phyloP scores from a whole-genome alignment of 139 green algal genomes.

The Spirogloea muscicola region DNA sequence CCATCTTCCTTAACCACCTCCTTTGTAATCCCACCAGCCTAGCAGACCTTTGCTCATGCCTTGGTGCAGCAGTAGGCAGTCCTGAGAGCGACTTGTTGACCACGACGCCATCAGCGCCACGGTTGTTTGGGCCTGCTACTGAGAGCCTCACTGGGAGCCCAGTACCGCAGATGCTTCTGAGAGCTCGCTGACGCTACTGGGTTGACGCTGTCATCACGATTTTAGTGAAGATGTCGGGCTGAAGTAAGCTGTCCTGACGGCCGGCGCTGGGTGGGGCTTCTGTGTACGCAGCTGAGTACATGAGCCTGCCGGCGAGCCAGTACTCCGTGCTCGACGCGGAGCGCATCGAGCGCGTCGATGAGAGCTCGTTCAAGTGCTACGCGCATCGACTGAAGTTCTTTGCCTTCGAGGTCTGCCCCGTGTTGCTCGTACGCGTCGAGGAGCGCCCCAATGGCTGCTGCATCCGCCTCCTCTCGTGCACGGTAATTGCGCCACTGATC shows the following conservation, averaged over 20 bases:
- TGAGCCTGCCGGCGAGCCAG: conserved; percentile 49
- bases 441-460: conserved; percentile 38
- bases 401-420: conserved; percentile 38
- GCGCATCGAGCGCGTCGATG: conserved; percentile 49
- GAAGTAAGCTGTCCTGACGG: not conserved
- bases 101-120: too few relatives aligned
- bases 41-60: not conserved
- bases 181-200: not conserved
- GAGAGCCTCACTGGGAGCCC: too few relatives aligned
- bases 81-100: too few relatives aligned
- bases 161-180: not conserved
- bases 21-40: not conserved
- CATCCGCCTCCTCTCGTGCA: conserved; percentile 47
- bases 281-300: conserved; percentile 50
- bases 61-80: not conserved
- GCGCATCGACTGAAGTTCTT: conserved; percentile 49
- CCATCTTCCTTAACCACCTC: not conserved
- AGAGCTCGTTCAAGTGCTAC: conserved; percentile 51
- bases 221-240: not conserved
- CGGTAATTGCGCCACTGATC: conserved; percentile 17
- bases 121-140: too few relatives aligned
- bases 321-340: conserved; percentile 54
- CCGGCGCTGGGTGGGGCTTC: not conserved
- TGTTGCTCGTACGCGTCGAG: conserved; percentile 42
- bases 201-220: not conserved